phyloP scores from a whole-genome alignment of 1,139 yeast genomes.

The Geotrichum candidum region DNA sequence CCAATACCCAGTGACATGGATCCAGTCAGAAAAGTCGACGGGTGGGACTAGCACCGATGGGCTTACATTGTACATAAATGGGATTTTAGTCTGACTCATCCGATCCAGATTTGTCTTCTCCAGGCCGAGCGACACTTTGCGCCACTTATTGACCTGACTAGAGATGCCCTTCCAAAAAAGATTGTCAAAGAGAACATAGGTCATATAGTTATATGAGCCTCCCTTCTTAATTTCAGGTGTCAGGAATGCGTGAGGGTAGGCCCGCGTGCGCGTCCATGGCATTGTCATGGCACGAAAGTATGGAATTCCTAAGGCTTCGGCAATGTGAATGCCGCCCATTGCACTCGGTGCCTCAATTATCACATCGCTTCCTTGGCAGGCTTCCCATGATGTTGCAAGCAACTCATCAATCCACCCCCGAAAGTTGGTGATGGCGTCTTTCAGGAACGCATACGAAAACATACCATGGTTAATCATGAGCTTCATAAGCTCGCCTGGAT shows the following conservation, averaged over 20 bases:
- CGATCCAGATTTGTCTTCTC: constrained; percentile 64
- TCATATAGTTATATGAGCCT: constrained; percentile 84
- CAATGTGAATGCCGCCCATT: constrained; percentile 91
- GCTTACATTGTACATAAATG: constrained; percentile 83
- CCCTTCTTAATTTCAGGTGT: constrained; percentile 92
- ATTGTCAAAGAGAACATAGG: constrained; percentile 88
- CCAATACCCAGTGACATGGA: constrained; percentile 94
- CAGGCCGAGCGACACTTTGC: constrained; percentile 58
- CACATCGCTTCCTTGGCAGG: constrained; percentile 78
- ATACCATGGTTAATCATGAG: constrained; percentile 89
- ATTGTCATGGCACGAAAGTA: constrained; percentile 92
- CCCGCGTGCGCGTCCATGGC: constrained; percentile 97
- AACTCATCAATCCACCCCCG: constrained; percentile 75
- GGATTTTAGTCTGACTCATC: constrained; percentile 72
- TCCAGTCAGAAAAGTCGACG: constrained; percentile 91
- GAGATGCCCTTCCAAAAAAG: constrained; percentile 91
- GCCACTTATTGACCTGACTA: constrained; percentile 85
- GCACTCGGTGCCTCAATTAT: constrained; percentile 92
- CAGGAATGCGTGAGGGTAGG: constrained; percentile 93
- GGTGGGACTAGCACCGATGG: constrained; percentile 88
- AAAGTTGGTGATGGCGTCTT: constrained; percentile 76
- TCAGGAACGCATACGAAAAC: constrained; percentile 72
- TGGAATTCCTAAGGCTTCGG: constrained; percentile 84
- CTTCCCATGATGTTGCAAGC: constrained; percentile 68
- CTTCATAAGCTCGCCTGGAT: constrained; percentile 87